These are phyloP conservation scores for Geranium incanum DNA, from an alignment of 441 rosid genomes.

Conservation along the genomic window DNA sequence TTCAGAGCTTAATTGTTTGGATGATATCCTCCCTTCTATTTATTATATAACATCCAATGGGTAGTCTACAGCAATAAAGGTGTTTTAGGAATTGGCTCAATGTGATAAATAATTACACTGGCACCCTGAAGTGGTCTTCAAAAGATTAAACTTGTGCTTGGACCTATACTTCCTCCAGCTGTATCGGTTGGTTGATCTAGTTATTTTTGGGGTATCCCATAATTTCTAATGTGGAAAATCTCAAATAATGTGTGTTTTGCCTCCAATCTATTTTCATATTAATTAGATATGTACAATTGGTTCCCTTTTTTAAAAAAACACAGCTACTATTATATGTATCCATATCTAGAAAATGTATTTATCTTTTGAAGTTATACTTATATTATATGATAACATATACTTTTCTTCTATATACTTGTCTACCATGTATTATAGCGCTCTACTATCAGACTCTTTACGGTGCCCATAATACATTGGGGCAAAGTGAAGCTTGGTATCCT, in stretches of 20 bases:
- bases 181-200: background rate
- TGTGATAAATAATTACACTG: background rate
- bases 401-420: constrained; percentile 36
- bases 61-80: background rate
- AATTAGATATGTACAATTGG: no score
- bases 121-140: no score
- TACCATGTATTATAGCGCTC: constrained; percentile 77
- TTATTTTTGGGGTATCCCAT: no score
- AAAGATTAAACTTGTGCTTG: background rate
- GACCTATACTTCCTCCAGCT: background rate
- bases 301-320: no score
- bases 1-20: background rate
- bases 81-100: background rate
- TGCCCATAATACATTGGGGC: constrained; percentile 77
- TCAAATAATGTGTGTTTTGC: no score
- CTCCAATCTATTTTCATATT: no score
- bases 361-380: constrained; percentile 21
- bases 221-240: no score
- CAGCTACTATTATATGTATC: constrained; percentile 11
- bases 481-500: constrained; percentile 88
- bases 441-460: constrained; percentile 73
- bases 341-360: constrained; percentile 18
- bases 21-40: background rate
- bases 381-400: constrained; percentile 32
- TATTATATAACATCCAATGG: background rate